phyloP scores from a whole-genome alignment of 192 early-diverging fungal species.

The Coemansia sp. region DNA sequence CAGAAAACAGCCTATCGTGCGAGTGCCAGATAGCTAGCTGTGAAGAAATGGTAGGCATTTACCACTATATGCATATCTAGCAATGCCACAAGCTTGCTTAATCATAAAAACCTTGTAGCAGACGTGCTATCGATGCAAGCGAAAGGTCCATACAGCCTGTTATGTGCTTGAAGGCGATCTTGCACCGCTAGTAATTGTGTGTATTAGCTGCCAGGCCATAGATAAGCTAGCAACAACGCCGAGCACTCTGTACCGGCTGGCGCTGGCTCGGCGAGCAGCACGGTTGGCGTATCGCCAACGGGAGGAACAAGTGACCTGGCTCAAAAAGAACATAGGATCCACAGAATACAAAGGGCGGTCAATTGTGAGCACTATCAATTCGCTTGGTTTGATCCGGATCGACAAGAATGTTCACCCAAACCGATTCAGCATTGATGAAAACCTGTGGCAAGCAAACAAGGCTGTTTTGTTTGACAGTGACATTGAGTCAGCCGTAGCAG shows the following conservation, averaged over 20 bases:
- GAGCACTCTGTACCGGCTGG: constrained; percentile 15
- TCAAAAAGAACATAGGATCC: constrained; percentile 12
- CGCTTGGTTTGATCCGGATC: constrained; percentile 17
- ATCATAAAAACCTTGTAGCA: constrained; percentile 13
- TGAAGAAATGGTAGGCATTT: constrained; percentile 14
- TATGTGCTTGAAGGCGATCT: constrained; percentile 13
- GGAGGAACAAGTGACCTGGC: neutral
- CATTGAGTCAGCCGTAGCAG: neutral
- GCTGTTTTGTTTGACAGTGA: constrained; percentile 24
- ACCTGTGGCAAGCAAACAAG: neutral
- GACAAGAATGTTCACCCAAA: constrained; percentile 13
- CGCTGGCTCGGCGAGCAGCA: constrained; percentile 17
- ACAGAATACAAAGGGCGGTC: neutral
- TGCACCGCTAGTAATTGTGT: constrained; percentile 2
- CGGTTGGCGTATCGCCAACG: neutral
- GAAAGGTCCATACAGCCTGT: constrained; percentile 24
- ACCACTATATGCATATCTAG: no score
- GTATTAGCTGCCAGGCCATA: constrained; percentile 24
- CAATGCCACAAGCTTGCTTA: neutral
- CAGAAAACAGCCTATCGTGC: neutral
- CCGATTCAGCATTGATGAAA: neutral
- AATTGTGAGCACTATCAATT: neutral
- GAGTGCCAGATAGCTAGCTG: constrained; percentile 11
- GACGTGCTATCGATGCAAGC: constrained; percentile 32
- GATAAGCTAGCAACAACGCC: neutral